These are phyloP conservation scores for Candida tropicalis DNA, from an alignment of 1,139 yeast genomes.

Conservation along the genomic window DNA sequence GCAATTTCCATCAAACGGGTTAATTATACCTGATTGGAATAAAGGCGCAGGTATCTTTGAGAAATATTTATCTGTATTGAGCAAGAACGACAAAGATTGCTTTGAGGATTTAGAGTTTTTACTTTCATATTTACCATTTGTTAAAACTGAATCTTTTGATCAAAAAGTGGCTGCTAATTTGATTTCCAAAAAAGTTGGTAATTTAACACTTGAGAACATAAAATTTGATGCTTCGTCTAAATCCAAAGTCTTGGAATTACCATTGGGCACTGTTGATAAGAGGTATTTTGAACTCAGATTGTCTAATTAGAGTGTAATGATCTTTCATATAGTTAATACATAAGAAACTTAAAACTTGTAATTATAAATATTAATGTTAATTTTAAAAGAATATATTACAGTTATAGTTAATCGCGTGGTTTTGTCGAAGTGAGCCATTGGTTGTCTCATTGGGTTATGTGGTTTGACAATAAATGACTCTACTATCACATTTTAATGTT, in stretches of 20 bases:
- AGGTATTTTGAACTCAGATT: conserved; percentile 35
- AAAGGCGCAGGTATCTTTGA: conserved; percentile 61
- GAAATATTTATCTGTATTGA: conserved; percentile 40
- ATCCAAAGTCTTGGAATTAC: conserved; percentile 33
- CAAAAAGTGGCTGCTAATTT: conserved; percentile 51
- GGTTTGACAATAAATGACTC: no score
- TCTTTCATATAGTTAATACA: no score
- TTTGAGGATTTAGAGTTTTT: conserved; percentile 27
- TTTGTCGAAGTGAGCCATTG: no score
- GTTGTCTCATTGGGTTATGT: no score
- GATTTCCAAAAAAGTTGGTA: conserved; percentile 53
- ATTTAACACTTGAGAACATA: conserved; percentile 31
- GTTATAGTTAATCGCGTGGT: no score
- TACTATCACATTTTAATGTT: no score
- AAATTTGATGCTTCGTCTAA: conserved; percentile 20
- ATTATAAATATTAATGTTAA: no score
- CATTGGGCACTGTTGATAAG: conserved; percentile 51
- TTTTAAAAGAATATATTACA: no score
- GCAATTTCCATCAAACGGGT: conserved; percentile 49
- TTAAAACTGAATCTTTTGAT: conserved; percentile 31
- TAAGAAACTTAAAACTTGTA: no score
- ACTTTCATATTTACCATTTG: conserved; percentile 47
- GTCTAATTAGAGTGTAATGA: not conserved
- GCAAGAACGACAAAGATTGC: conserved; percentile 15
- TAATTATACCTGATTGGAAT: conserved; percentile 56